Evolutionary conservation across 2,329 filamentous ascomycete species (phyloP).

Genomic region (Colletotrichum sp.): DNA sequence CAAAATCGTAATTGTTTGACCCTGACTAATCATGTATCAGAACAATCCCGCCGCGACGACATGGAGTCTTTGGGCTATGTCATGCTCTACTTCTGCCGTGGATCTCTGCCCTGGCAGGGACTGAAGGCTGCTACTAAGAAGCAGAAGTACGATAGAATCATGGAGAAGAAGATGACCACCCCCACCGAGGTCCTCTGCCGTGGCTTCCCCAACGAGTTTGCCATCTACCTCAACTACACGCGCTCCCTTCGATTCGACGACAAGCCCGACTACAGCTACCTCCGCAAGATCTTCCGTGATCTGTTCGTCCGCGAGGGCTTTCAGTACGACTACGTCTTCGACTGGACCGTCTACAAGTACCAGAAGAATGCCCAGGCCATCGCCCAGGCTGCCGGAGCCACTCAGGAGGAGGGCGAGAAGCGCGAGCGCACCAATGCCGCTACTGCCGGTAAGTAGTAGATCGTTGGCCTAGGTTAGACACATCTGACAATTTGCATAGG

Average conservation of each 20-base stretch:
- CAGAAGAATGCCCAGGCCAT: constrained; percentile 95
- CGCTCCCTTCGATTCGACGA: constrained; percentile 98
- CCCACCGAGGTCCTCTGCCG: constrained; percentile 98
- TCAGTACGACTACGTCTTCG: constrained; percentile 99
- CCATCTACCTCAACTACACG: constrained; percentile 99
- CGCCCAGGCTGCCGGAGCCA: constrained; percentile 72
- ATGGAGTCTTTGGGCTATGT: constrained; percentile 99
- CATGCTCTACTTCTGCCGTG: constrained; percentile 99
- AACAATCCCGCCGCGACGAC: constrained; percentile 98
- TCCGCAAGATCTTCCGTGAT: constrained; percentile 99
- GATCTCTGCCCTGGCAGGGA: constrained; percentile 97
- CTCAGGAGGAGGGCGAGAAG: constrained; percentile 77
- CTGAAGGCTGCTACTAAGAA: constrained; percentile 99
- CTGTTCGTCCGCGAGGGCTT: constrained; percentile 98
- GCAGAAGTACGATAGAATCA: constrained; percentile 99
- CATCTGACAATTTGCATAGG: constrained; percentile 76
- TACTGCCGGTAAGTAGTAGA: constrained; percentile 63
- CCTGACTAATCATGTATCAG: constrained; percentile 47
- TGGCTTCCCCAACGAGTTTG: constrained; percentile 98
- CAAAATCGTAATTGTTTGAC: neutral
- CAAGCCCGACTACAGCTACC: constrained; percentile 99
- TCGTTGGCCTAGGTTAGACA: constrained; percentile 62
- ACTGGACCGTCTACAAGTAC: constrained; percentile 99
- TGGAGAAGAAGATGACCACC: constrained; percentile 99
- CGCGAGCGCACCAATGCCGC: constrained; percentile 63